A percentile compares a stretch with the other conserved stretches of the same genome.
phyloP scores from a whole-genome alignment of 345 rosid species.

The Gossypium bickii region DNA sequence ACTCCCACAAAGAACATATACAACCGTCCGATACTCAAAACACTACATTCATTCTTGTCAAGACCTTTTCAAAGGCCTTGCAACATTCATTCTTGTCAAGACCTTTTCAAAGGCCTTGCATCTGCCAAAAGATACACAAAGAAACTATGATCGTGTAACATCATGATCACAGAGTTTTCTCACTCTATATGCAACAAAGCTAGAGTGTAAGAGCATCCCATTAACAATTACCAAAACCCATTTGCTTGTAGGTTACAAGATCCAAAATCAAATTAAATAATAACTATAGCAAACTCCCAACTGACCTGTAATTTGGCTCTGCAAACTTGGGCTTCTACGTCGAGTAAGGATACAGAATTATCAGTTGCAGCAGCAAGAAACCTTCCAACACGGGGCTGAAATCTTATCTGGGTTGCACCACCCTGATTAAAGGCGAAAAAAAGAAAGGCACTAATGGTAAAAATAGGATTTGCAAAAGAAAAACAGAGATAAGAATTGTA shows the following conservation, averaged over 20 bases:
- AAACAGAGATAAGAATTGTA: neutral
- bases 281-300: neutral
- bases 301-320: slow-evolving; percentile 52
- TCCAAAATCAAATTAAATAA: neutral
- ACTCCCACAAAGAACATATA: neutral
- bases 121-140: neutral
- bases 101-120: slow-evolving; percentile 4
- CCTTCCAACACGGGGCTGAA: slow-evolving; percentile 59
- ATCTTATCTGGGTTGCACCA: slow-evolving; percentile 51
- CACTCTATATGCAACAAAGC: neutral
- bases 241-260: neutral
- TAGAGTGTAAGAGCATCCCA: no score
- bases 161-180: neutral
- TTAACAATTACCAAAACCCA: neutral
- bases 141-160: neutral
- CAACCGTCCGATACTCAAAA: neutral
- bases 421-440: slow-evolving; percentile 30
- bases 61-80: slow-evolving; percentile 4
- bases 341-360: slow-evolving; percentile 46
- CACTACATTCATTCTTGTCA: slow-evolving; percentile 1
- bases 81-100: slow-evolving; percentile 7
- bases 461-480: neutral
- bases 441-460: neutral
- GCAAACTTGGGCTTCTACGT: slow-evolving; percentile 55
- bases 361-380: slow-evolving; percentile 59